phyloP scores from a whole-genome alignment of 2,329 filamentous ascomycete genomes.

The Talaromyces sp. region DNA sequence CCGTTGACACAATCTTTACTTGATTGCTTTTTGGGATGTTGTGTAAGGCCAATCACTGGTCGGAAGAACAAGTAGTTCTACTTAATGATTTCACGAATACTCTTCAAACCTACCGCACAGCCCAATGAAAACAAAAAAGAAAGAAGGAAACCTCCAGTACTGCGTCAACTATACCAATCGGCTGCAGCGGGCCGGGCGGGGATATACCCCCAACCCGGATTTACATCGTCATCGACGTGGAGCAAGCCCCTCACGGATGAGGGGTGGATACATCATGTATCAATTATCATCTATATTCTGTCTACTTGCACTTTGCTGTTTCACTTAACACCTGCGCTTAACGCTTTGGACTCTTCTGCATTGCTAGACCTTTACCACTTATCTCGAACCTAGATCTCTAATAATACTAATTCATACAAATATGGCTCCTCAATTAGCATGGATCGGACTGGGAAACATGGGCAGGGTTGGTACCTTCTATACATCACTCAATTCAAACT shows the following conservation, averaged over 20 bases:
- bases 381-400: neutral
- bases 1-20: neutral
- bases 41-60: neutral
- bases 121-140: neutral
- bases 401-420: neutral
- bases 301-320: neutral
- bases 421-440: conserved; percentile 15
- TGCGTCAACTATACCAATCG: neutral
- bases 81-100: neutral
- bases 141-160: too few species aligned
- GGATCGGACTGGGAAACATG: conserved; percentile 23
- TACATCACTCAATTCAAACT: neutral
- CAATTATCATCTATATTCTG: neutral
- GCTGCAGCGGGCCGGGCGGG: too few species aligned
- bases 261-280: neutral
- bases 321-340: neutral
- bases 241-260: neutral
- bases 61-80: neutral
- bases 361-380: neutral
- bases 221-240: neutral
- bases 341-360: neutral
- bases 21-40: neutral
- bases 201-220: neutral
- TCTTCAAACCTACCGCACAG: neutral
- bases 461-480: conserved; percentile 17